These are phyloP conservation scores for Paramecium sonneborni DNA, from an alignment of 73 alveolate species.

Conservation along the genomic window DNA sequence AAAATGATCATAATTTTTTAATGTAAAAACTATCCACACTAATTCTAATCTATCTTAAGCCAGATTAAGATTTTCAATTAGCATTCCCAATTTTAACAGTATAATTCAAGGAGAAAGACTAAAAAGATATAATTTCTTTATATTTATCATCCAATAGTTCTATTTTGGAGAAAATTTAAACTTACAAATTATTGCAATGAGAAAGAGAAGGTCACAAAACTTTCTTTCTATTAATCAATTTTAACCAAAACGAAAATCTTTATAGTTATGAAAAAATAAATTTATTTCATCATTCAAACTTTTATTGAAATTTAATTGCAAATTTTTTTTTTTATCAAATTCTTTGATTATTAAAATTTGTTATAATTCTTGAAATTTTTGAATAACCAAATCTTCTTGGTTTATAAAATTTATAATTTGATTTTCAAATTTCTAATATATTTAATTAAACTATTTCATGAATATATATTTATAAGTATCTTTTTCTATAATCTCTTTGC, in stretches of 20 bases:
- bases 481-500: background rate
- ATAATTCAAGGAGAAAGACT: background rate
- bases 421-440: background rate
- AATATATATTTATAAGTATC: background rate
- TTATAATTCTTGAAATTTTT: background rate
- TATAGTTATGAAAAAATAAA: background rate
- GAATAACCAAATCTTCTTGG: background rate
- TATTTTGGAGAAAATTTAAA: background rate
- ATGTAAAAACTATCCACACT: conserved; percentile 6
- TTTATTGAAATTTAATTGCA: background rate
- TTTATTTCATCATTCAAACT: background rate
- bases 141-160: no score
- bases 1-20: conserved; percentile 13
- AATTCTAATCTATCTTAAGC: background rate
- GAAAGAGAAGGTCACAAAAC: background rate
- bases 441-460: background rate
- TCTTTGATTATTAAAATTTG: background rate
- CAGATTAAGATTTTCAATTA: conserved; percentile 22
- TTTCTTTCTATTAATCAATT: background rate
- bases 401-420: background rate
- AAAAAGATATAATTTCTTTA: no score
- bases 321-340: background rate
- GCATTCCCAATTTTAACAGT: conserved; percentile 38
- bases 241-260: background rate
- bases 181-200: background rate